Base-by-base conservation (phyloP, 805 yeast genomes). In the Metschnikowia koreensis region DNA sequence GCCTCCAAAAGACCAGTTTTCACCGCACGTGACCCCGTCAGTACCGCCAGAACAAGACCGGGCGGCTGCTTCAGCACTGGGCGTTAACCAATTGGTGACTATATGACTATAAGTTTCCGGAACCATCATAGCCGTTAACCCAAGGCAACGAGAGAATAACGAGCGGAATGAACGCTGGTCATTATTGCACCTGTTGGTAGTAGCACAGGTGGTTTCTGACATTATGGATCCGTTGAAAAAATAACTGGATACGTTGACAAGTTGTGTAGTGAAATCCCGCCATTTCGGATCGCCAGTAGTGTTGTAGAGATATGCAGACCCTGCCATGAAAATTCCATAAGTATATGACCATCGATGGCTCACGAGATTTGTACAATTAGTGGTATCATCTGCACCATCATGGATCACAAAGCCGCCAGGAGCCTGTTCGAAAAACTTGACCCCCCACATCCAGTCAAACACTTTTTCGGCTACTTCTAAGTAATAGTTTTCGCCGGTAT, bases 1-100 rank as follows among this genome's bases (percentile, higher is more conserved):
- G 16, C 81, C 82, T 5, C 71, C 66, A 10, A 66, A 56, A 9
- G 75, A 66, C 96, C 96, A 87, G 66, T 80, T 74, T 53, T 80
- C 65, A 34, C 93, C 94, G 74, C 96, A 87, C 0, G 97, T 92
- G 56, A 83, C 86, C 15, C 89, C 89, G 66, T 92, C 97, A 5
- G 70, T 53, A 61, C 97, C 97, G 61, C 93, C 94, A 13, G 79
- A 66, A 68, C 94, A 87, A 1, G 90, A 76, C 46, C 70, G 67
- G 1, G 91, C 91, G 7, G 90, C 92, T 2, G 81, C 92, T 48
- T 64, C 58, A 0, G 93, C 91, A 46, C 87, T 79, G 3, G 75
- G 67, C 47, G 57, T 62, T 38, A 59, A 51, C 57, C 58, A 58
- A 33, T 38, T 29, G 41, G 15, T 52, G 28, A 47, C 40, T 41